Conservation (phyloP, 176 grass and related monocot species). For the Aegilops speltoides region DNA sequence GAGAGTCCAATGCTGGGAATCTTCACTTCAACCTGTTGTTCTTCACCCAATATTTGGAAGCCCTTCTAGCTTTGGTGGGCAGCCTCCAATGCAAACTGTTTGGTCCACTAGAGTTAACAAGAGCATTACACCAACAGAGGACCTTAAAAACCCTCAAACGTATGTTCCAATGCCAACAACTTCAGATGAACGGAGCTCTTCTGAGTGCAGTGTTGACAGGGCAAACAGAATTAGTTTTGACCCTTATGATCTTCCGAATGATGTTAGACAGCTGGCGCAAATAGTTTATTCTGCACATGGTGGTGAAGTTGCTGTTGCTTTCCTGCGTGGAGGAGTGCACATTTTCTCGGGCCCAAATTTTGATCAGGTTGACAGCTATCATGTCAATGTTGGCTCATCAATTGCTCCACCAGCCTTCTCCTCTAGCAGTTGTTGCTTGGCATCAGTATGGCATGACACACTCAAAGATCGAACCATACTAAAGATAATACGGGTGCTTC, state of each 20-base stretch:
- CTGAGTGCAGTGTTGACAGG: conserved; percentile 93
- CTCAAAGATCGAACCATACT: conserved; percentile 89
- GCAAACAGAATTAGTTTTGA: conserved; percentile 90
- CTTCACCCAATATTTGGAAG: conserved; percentile 99
- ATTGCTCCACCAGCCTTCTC: conserved; percentile 98
- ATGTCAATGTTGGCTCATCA: conserved; percentile 93
- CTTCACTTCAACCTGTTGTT: conserved; percentile 90
- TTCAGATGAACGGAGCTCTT: conserved; percentile 83
- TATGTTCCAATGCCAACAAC: conserved; percentile 66
- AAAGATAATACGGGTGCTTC: conserved; percentile 97
- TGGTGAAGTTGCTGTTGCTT: conserved; percentile 91
- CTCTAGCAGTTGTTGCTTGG: conserved; percentile 87
- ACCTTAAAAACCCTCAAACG: conserved; percentile 84
- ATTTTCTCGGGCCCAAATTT: conserved; percentile 94
- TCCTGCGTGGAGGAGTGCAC: conserved; percentile 91
- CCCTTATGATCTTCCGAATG: conserved; percentile 96
- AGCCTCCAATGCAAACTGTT: conserved; percentile 93
- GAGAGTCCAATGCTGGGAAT: conserved; percentile 98
- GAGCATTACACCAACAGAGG: conserved; percentile 92
- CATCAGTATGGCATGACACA: conserved; percentile 98
- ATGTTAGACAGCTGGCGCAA: conserved; percentile 94
- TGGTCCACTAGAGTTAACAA: conserved; percentile 95
- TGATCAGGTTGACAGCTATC: conserved; percentile 90
- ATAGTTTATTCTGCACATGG: conserved; percentile 97
- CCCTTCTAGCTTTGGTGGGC: conserved; percentile 72